phyloP scores from a whole-genome alignment of 208 protist genomes.

The Trypanosoma brucei region DNA sequence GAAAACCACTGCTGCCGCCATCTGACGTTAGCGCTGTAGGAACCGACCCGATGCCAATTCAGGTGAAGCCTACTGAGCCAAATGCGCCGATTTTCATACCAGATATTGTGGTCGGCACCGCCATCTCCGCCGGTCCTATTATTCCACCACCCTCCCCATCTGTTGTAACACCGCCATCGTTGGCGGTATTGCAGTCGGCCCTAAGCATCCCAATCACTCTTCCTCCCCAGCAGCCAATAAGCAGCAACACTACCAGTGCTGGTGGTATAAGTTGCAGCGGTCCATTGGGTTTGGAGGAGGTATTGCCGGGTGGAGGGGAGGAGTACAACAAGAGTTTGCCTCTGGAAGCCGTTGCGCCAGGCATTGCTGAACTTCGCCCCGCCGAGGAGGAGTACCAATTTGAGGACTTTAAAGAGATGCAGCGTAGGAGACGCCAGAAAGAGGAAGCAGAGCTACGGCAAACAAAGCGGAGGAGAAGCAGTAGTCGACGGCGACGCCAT shows the following conservation, averaged over 20 bases:
- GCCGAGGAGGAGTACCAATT: slow-evolving; percentile 18
- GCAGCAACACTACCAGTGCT: not conserved
- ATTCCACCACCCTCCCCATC: not conserved
- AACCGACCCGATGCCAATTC: too few species aligned
- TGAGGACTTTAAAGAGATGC: slow-evolving; percentile 22
- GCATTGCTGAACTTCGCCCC: not conserved
- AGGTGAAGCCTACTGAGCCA: too few species aligned
- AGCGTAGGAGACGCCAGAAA: slow-evolving; percentile 19
- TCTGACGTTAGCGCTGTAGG: too few species aligned
- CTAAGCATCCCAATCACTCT: slow-evolving; percentile 2
- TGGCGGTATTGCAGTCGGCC: not conserved
- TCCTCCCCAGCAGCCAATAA: not conserved
- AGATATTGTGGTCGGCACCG: too few species aligned
- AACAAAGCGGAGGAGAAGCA: slow-evolving; percentile 19
- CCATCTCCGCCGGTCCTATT: too few species aligned
- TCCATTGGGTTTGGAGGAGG: not conserved
- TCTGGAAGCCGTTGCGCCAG: not conserved
- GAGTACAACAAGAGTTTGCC: not conserved
- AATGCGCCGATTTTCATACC: too few species aligned
- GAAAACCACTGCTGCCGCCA: too few species aligned
- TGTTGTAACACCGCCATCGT: not conserved
- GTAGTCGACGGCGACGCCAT: slow-evolving; percentile 15
- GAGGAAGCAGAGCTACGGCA: slow-evolving; percentile 18
- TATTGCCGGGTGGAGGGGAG: not conserved
- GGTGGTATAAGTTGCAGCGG: not conserved